phyloP scores from a whole-genome alignment of 768 basidiomycete genomes.

The Leccinum truebloodii region DNA sequence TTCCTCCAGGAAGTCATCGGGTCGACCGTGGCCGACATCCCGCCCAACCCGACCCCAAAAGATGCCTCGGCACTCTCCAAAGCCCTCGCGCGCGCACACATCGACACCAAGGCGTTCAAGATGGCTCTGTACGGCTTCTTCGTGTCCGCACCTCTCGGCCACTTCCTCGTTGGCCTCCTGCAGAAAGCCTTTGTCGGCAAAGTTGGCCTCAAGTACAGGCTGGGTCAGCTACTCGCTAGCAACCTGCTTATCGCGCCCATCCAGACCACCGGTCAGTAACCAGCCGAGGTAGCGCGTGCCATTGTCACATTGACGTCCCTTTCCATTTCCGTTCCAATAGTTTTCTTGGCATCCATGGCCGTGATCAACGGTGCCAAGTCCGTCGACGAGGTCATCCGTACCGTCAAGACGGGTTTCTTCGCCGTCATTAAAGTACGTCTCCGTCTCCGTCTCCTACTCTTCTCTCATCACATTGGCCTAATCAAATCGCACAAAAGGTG shows the following conservation, averaged over 20 bases:
- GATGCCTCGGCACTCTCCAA: conserved; percentile 55
- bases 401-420: conserved; percentile 73
- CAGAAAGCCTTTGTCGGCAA: conserved; percentile 79
- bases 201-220: conserved; percentile 58
- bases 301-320: not conserved
- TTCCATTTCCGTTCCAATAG: conserved; percentile 34
- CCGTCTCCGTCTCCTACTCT: not conserved
- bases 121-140: conserved; percentile 84
- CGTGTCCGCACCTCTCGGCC: conserved; percentile 80
- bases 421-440: conserved; percentile 64
- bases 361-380: conserved; percentile 80
- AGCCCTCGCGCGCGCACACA: conserved; percentile 53
- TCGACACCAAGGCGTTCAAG: conserved; percentile 74
- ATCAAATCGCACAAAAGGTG: conserved; percentile 46
- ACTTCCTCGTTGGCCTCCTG: conserved; percentile 68
- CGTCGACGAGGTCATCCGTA: conserved; percentile 59
- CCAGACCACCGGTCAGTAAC: conserved; percentile 59
- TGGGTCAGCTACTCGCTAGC: conserved; percentile 74
- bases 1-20: conserved; percentile 83
- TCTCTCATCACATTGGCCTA: not conserved
- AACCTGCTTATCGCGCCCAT: conserved; percentile 78
- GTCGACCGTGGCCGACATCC: conserved; percentile 65
- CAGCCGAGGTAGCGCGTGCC: not conserved
- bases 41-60: conserved; percentile 49
- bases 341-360: conserved; percentile 78